Evolutionary conservation across 1,284 basidiomycete genomes (phyloP), one percentile per base, ranked within the genome.

Genomic region (Pascua sp.): DNA sequence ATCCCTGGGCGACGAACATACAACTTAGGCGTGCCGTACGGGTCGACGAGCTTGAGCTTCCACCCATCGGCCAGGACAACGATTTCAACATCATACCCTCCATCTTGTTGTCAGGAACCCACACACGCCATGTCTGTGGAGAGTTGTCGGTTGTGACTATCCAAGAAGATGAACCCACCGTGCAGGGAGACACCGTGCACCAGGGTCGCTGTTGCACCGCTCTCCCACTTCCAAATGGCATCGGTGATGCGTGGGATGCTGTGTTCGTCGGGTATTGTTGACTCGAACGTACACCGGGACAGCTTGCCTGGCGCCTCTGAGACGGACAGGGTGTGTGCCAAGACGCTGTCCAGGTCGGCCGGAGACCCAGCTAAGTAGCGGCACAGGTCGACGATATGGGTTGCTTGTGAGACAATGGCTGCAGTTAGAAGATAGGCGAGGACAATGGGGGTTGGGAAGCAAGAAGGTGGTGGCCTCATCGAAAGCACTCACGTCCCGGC

Each of bases 41-140:
- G 65, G 54, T 68, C 65, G 4, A 60, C 60, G 17, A 68, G 51
- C 16, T 49, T 55, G 38, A 68, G 38, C 38, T 66, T 66, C 67
- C 67, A 68, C 11, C 67, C 67, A 53, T 68, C 67, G 8, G 67
- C 64, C n/a, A 67, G 18, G 24, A 68, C 47, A 16, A 60, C 44
- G 4, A 68, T 45, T 45, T 68, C 67, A 42, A 50, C 53, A 42
- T 68, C 67, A 47, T 64, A 68, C 36, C 59, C 60, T 38, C 65
- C 62, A 24, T 40, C 44, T 42, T 67, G 67, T 15, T 32, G 24
- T 32, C 24, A 66, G 39, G n/a, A n/a, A n/a, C n/a, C n/a, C n/a
- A n/a, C 44, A 51, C 2, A 64, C 55, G 16, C 59, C n/a, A n/a
- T n/a, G n/a, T n/a, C n/a, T n/a, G n/a, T n/a, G n/a, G n/a, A n/a